Conservation (phyloP, 129 eudicot genomes). For the Artemisia annua region DNA sequence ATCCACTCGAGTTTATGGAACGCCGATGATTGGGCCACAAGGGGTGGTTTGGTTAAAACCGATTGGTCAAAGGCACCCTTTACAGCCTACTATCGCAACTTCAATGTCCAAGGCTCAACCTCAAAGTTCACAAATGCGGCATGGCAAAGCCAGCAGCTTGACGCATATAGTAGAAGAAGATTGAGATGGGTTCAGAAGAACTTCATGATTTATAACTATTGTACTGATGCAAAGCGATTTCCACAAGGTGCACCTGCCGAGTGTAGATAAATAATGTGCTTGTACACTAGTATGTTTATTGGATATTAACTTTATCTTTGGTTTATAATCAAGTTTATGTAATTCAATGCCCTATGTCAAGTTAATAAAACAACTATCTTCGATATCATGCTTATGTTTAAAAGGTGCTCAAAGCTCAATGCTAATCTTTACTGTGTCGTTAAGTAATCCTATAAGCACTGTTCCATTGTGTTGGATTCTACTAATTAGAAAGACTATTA, state of each 20-base stretch:
- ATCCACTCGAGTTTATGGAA: constrained; percentile 83
- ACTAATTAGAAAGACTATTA: too few relatives aligned
- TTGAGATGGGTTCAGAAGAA: constrained; percentile 83
- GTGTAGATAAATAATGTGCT: constrained; percentile 37
- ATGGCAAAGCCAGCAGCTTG: constrained; percentile 68
- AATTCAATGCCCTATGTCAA: constrained; percentile 16
- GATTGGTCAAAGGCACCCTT: constrained; percentile 89
- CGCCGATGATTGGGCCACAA: constrained; percentile 89
- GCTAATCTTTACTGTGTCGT: too few relatives aligned
- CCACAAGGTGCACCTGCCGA: constrained; percentile 69
- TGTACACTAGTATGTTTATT: constrained; percentile 18
- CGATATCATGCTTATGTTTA: background rate
- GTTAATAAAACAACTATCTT: constrained; percentile 14
- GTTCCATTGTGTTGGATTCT: too few relatives aligned
- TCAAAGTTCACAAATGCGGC: constrained; percentile 36
- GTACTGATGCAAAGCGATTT: constrained; percentile 56
- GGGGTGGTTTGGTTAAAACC: constrained; percentile 77
- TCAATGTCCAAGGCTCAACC: constrained; percentile 44
- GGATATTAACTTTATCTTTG: constrained; percentile 14
- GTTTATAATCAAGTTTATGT: constrained; percentile 30
- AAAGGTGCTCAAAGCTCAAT: background rate
- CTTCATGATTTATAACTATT: constrained; percentile 75
- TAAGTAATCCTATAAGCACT: too few relatives aligned
- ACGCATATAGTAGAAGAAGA: constrained; percentile 59
- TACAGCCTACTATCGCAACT: constrained; percentile 76